phyloP scores from a whole-genome alignment of 2,329 filamentous ascomycete genomes.

The Pestalotiopsis sp. region DNA sequence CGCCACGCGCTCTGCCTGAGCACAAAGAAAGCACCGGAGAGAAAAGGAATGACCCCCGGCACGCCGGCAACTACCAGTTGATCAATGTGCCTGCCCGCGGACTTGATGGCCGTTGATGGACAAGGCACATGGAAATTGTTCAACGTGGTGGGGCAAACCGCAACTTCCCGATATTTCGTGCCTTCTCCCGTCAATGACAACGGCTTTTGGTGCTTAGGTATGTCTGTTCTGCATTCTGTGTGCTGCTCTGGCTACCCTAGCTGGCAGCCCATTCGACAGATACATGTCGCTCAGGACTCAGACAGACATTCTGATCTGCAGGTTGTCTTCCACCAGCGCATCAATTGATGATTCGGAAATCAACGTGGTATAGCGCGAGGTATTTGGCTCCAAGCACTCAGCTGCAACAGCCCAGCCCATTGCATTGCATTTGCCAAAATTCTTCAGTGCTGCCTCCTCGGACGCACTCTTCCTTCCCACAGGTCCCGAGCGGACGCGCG shows the following conservation, averaged over 20 bases:
- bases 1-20: not conserved
- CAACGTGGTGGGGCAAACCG: not conserved
- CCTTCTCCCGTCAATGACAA: not conserved
- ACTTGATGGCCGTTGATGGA: not conserved
- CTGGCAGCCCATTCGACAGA: too few species aligned
- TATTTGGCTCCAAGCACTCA: not conserved
- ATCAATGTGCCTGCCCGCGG: not conserved
- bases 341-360: not conserved
- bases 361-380: not conserved
- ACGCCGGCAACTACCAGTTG: not conserved
- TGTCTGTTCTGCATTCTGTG: too few species aligned
- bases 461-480: not conserved
- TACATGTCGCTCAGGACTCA: not conserved
- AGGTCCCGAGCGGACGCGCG: not conserved
- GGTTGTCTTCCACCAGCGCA: not conserved
- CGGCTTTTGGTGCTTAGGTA: not conserved
- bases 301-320: not conserved
- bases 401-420: not conserved
- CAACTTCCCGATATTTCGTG: not conserved
- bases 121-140: not conserved
- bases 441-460: not conserved
- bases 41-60: not conserved
- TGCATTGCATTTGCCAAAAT: not conserved
- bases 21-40: not conserved
- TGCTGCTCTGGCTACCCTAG: too few species aligned